Conservation (phyloP, 1,284 basidiomycete species). For the Pseudozyma hubeiensis region DNA sequence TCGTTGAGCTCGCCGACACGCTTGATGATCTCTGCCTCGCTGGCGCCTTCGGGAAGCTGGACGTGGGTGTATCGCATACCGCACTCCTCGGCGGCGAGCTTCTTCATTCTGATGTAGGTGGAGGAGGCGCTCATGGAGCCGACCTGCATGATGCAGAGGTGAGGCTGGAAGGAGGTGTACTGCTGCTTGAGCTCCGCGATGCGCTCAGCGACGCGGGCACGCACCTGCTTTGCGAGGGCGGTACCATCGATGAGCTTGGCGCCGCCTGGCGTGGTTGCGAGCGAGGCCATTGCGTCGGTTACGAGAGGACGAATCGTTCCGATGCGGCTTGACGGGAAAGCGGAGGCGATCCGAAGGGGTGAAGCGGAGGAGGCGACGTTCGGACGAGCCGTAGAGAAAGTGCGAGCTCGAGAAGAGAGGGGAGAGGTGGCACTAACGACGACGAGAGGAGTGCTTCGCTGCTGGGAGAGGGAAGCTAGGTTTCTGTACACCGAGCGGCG, state of each 20-base stretch:
- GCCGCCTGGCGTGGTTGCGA: slow-evolving; percentile 54
- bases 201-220: slow-evolving; percentile 56
- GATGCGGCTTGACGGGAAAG: slow-evolving; percentile 6
- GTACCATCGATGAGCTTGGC: slow-evolving; percentile 84
- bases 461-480: slow-evolving; percentile 45
- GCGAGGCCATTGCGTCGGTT: slow-evolving; percentile 51
- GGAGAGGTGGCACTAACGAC: slow-evolving; percentile 7
- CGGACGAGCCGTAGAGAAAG: slow-evolving; percentile 16
- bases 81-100: slow-evolving; percentile 92
- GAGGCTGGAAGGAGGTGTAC: slow-evolving; percentile 86
- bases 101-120: slow-evolving; percentile 97
- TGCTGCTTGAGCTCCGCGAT: slow-evolving; percentile 67
- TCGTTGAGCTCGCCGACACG: slow-evolving; percentile 85
- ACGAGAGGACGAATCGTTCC: slow-evolving; percentile 22
- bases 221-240: slow-evolving; percentile 82
- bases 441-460: slow-evolving; percentile 30
- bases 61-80: slow-evolving; percentile 91
- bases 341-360: slow-evolving; percentile 8
- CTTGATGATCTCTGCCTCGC: slow-evolving; percentile 81
- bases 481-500: slow-evolving; percentile 42
- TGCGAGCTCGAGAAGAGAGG: slow-evolving; percentile 3
- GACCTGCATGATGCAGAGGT: slow-evolving; percentile 93
- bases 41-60: slow-evolving; percentile 75
- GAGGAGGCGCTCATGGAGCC: slow-evolving; percentile 89
- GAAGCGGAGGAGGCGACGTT: slow-evolving; percentile 1